These are phyloP conservation scores for Oryza glumipatula DNA, from an alignment of 176 grass and related monocot species.

Conservation along the genomic window DNA sequence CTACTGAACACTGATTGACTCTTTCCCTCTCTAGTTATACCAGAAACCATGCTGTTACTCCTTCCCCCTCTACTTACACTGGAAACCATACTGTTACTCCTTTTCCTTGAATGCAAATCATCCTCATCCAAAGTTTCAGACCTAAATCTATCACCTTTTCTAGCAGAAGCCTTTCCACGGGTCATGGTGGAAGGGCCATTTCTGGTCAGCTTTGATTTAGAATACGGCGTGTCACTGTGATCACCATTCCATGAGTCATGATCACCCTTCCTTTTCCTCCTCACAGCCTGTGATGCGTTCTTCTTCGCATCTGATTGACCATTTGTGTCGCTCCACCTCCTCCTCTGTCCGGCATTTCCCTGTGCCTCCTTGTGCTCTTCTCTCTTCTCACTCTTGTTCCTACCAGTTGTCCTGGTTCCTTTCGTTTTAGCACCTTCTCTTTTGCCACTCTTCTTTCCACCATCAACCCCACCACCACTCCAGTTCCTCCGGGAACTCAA, in stretches of 20 bases:
- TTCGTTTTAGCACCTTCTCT: conserved; percentile 31
- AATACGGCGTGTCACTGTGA: not conserved
- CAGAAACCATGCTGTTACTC: conserved; percentile 37
- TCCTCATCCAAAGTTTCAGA: conserved; percentile 21
- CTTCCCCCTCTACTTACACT: conserved; percentile 30
- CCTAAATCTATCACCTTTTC: conserved; percentile 29
- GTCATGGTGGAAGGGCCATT: not conserved
- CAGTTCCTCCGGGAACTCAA: conserved; percentile 33
- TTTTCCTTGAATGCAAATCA: conserved; percentile 26
- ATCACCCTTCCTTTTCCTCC: conserved; percentile 45
- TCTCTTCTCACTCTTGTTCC: conserved; percentile 25
- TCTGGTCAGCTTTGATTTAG: conserved; percentile 30
- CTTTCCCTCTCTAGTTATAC: conserved; percentile 32
- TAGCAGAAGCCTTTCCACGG: conserved; percentile 29
- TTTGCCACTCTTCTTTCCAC: conserved; percentile 25
- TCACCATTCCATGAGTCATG: conserved; percentile 17
- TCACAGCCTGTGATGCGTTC: not conserved
- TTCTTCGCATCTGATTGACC: conserved; percentile 19
- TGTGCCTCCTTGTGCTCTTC: conserved; percentile 17
- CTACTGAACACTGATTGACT: not conserved
- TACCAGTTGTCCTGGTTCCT: conserved; percentile 8
- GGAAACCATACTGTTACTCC: conserved; percentile 34
- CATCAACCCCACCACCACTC: not conserved
- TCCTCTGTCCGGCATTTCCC: not conserved
- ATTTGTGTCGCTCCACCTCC: conserved; percentile 1